Conservation (phyloP, 495 filamentous ascomycete genomes). For the Trichocladium uniseriatum region DNA sequence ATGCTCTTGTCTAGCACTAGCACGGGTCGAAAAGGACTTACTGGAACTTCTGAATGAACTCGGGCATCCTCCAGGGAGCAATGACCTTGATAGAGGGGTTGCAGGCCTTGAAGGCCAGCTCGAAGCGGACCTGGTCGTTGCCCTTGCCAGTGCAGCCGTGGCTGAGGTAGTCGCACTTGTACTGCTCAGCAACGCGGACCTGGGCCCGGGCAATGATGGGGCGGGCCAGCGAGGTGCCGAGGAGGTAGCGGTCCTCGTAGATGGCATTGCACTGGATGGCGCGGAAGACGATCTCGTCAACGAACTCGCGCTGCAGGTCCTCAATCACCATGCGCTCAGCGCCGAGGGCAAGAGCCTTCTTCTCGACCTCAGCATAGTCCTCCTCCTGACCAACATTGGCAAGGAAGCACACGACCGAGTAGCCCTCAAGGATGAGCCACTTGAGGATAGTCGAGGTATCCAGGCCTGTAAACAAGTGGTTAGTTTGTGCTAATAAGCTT, state of each 20-base stretch:
- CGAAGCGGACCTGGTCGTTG: slow-evolving; percentile 61
- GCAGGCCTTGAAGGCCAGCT: slow-evolving; percentile 41
- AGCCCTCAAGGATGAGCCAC: slow-evolving; percentile 55
- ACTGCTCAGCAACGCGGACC: slow-evolving; percentile 54
- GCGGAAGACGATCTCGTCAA: slow-evolving; percentile 79
- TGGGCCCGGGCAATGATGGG: slow-evolving; percentile 83
- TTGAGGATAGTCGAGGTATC: slow-evolving; percentile 51
- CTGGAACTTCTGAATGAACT: slow-evolving; percentile 73
- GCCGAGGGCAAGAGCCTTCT: slow-evolving; percentile 61
- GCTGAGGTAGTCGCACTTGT: slow-evolving; percentile 56
- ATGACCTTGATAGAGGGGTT: slow-evolving; percentile 76
- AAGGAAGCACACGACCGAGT: slow-evolving; percentile 35
- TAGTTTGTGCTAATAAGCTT: slow-evolving; percentile 3
- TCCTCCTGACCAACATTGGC: slow-evolving; percentile 51
- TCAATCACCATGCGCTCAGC: slow-evolving; percentile 54
- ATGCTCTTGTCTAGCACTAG: background rate
- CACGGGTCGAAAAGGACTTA: background rate
- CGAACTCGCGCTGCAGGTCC: slow-evolving; percentile 66
- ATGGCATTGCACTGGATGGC: slow-evolving; percentile 84
- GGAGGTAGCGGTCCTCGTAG: slow-evolving; percentile 74
- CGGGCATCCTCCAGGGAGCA: slow-evolving; percentile 77
- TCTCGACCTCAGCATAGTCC: slow-evolving; percentile 43
- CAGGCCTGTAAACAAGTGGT: slow-evolving; percentile 36
- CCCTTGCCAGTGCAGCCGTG: slow-evolving; percentile 85
- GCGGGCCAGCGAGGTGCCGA: slow-evolving; percentile 73